Base-by-base conservation (phyloP, 2,329 filamentous ascomycete genomes). In the Beauveria sp. region DNA sequence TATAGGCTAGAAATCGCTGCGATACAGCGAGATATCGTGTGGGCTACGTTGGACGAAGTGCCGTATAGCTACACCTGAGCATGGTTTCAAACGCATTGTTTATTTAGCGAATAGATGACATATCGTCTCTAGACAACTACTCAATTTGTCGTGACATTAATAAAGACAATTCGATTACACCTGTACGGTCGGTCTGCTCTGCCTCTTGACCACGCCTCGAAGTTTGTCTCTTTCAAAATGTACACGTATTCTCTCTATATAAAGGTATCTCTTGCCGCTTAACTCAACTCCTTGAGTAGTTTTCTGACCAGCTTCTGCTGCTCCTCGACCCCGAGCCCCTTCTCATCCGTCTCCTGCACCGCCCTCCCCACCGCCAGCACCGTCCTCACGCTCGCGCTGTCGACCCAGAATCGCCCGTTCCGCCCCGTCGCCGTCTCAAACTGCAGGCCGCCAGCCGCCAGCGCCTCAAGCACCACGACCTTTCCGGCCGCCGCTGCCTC, bases 351-450 rank as follows among this genome's bases (percentile, higher is more conserved):
- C 70, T 90, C 84, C 68, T 83, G 82, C 53, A 99, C 77, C 48
- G 91, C 90, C 66, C 84, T 85, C 1, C 92, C 93, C 61, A 97
- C 89, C 1, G 85, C 82, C 64, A 96, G 77, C 8, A 92, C 87
- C 37, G 85, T 86, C 75, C 83, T 88, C 43, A 88, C 77, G 64
- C 80, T 88, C 66, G 89, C 41, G 70, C 89, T 50, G 70, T 93
- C 87, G 16, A 97, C 89, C 92, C 94, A 97, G 24, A 97, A 84
- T 72, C 85, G 88, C 46, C 94, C 94, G 73, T 99, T 99, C 69
- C 91, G 85, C 20, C 94, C 94, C 9, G 96, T 90, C 0, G 93
- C 93, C 63, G 96, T 90, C 79, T 99, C 94, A 72, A 97, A 99
- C 22, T 89, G 86, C 16, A 96, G 75, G 59, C 91, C 93, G 62